These are phyloP conservation scores for Mariannaea sp. DNA, from an alignment of 2,329 filamentous ascomycete genomes.

Conservation along the genomic window DNA sequence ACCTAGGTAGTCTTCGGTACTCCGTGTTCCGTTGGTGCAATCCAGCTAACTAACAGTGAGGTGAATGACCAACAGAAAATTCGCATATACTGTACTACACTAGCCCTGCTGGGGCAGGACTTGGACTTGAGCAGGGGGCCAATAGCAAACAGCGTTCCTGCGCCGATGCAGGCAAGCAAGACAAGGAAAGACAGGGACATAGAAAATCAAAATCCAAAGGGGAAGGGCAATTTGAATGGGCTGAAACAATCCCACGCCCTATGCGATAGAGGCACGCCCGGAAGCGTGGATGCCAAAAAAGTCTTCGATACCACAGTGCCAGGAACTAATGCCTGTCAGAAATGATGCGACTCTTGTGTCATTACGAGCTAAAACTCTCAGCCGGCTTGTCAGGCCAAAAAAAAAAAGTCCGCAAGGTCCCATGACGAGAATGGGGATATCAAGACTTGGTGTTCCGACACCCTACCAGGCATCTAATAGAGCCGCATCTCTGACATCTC, in stretches of 20 bases:
- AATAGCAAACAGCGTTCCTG: slow-evolving; percentile 16
- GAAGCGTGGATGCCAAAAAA: neutral
- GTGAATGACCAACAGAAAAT: neutral
- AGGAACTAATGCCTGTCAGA: slow-evolving; percentile 26
- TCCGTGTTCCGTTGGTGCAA: no score
- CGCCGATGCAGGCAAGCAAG: slow-evolving; percentile 21
- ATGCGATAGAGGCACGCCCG: slow-evolving; percentile 31
- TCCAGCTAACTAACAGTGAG: no score
- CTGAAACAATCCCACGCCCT: slow-evolving; percentile 29
- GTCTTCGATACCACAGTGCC: slow-evolving; percentile 25
- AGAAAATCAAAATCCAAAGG: slow-evolving; percentile 13
- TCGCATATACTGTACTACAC: neutral
- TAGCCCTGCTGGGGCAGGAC: slow-evolving; percentile 1
- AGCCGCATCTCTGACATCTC: slow-evolving; percentile 3
- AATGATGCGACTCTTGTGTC: slow-evolving; percentile 39
- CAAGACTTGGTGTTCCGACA: slow-evolving; percentile 13
- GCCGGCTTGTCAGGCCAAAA: slow-evolving; percentile 20
- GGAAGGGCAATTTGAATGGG: slow-evolving; percentile 21
- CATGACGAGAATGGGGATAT: slow-evolving; percentile 9
- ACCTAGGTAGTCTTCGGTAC: no score
- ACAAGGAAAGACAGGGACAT: slow-evolving; percentile 29
- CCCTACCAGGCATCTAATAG: neutral
- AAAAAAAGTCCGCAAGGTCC: slow-evolving; percentile 20
- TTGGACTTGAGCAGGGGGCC: neutral
- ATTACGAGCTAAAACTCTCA: slow-evolving; percentile 27